Base-by-base conservation (phyloP, 176 grass and related monocot genomes). In the Dendrocalamus sinicus region DNA sequence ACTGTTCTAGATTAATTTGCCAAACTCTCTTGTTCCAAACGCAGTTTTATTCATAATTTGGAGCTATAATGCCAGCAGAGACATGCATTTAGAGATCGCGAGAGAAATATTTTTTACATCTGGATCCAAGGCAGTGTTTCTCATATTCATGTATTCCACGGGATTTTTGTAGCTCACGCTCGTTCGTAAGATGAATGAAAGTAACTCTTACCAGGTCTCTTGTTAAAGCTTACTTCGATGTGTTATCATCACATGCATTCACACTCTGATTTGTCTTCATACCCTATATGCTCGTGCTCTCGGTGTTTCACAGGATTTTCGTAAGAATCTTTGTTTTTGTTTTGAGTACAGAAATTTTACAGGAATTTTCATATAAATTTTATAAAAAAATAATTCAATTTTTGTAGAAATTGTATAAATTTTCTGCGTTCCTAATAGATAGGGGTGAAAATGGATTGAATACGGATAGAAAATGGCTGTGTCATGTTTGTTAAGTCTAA, bases 1-100 rank as follows among this genome's bases (percentile, higher is more conserved):
- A 81, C 78, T 22, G 67, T 74, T 89, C 72, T 86, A 89, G 81
- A 85, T 71, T 74, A 76, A 68, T 85, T 73, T 64, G 61, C 17
- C 45, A 57, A 72, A 45, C 37, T 17, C 15, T 87, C 83, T 32
- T 80, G 89, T 87, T 93, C 86, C 89, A 86, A 76, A 83, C 72
- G 53, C 73, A 24, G 32, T 85, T 86, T 93, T 85, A 52, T 76
- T 82, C 82, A 41, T 81, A 81, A 50, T 81, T 86, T 95, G 89
- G 86, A 89, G 65, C 89, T 85, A 86, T 75, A 83, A 89, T 92
- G 81, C 80, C 39, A 66, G 72, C 86, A 86, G 70, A 76, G 70
- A 72, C 47, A 73, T 87, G 85, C 82, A 76, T 89, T 83, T 91
- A 85, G 86, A 81, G 62, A 76, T 15, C 6, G 28, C 11, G 35